These are phyloP conservation scores for Fusarium piperis DNA, from an alignment of 2,329 filamentous ascomycete genomes.

Conservation along the genomic window DNA sequence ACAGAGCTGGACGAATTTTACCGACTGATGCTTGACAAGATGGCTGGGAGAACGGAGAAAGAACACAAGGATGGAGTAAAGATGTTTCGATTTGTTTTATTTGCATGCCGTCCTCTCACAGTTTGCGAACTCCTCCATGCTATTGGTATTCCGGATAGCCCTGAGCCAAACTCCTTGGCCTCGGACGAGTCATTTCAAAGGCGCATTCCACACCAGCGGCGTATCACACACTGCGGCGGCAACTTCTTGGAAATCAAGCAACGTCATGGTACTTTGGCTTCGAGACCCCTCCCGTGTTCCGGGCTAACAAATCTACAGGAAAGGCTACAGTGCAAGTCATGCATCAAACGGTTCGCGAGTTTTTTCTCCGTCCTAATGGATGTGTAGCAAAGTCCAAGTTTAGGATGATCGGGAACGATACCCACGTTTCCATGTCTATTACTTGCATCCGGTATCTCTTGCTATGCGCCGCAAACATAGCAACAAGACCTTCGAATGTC, in stretches of 20 bases:
- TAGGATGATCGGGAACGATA: neutral
- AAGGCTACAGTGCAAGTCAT: neutral
- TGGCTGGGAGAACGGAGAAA: neutral
- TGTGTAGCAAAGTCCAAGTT: neutral
- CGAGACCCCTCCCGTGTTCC: neutral
- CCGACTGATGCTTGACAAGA: neutral
- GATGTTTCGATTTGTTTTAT: neutral
- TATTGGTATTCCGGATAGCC: neutral
- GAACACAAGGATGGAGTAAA: neutral
- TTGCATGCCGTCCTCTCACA: neutral
- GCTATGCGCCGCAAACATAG: neutral
- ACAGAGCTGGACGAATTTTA: neutral
- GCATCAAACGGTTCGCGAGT: neutral
- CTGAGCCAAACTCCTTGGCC: neutral
- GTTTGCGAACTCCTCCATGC: neutral
- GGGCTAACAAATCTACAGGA: neutral
- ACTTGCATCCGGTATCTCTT: neutral
- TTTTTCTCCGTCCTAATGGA: neutral
- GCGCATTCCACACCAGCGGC: neutral
- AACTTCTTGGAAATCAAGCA: neutral
- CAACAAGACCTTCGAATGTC: neutral
- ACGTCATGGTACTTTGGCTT: neutral
- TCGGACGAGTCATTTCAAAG: neutral
- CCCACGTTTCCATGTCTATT: neutral
- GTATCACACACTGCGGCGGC: neutral